These are phyloP conservation scores for Populus hybrid DNA, from an alignment of 441 rosid species.

Conservation along the genomic window DNA sequence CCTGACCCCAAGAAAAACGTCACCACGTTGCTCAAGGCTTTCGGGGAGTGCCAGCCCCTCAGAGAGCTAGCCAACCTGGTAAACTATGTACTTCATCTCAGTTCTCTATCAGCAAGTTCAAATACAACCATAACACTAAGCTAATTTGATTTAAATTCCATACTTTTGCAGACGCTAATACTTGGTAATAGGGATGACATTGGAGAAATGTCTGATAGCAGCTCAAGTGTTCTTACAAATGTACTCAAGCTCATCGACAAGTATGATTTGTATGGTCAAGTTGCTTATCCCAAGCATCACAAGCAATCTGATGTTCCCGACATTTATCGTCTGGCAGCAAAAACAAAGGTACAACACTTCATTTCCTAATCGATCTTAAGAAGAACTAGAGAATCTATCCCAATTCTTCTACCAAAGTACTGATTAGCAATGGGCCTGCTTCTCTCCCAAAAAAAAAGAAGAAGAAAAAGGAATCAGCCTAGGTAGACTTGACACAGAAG, in stretches of 20 bases:
- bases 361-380: not conserved
- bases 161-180: slow-evolving; percentile 52
- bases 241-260: slow-evolving; percentile 69
- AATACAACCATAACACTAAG: not conserved
- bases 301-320: slow-evolving; percentile 73
- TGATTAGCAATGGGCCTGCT: not conserved
- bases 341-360: slow-evolving; percentile 50
- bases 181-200: slow-evolving; percentile 77
- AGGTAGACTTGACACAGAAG: no score
- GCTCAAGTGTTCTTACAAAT: slow-evolving; percentile 55
- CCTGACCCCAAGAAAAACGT: slow-evolving; percentile 95
- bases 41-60: slow-evolving; percentile 82
- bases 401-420: not conserved
- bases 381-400: not conserved
- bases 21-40: slow-evolving; percentile 88
- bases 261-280: slow-evolving; percentile 70
- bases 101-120: slow-evolving; percentile 4
- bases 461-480: no score
- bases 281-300: slow-evolving; percentile 78
- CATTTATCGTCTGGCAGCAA: slow-evolving; percentile 71
- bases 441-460: not conserved
- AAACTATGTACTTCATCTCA: slow-evolving; percentile 13
- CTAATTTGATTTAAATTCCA: slow-evolving; percentile 2
- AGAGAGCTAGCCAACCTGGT: slow-evolving; percentile 94
- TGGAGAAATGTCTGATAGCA: slow-evolving; percentile 60